Evolutionary conservation across 2,329 filamentous ascomycete species (phyloP).

Genomic region (Aspergillus bombycis): DNA sequence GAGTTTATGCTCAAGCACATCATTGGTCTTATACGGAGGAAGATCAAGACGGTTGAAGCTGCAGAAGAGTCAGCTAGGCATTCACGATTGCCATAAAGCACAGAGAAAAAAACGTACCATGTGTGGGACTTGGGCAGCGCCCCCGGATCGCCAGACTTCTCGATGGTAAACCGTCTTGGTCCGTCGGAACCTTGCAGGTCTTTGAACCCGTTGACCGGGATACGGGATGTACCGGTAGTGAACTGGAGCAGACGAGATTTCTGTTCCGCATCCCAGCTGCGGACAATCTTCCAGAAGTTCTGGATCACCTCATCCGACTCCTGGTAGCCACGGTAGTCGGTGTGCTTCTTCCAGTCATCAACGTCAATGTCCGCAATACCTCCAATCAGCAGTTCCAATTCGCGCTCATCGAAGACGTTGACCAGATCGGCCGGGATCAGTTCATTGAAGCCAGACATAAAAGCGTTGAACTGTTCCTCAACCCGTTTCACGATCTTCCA

Average conservation of each 20-base stretch:
- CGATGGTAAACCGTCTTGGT: slow-evolving; percentile 93
- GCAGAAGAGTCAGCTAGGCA: slow-evolving; percentile 4
- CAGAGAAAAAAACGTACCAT: slow-evolving; percentile 69
- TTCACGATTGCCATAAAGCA: background rate
- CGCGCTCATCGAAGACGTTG: slow-evolving; percentile 97
- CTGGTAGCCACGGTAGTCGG: slow-evolving; percentile 97
- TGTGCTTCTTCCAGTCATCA: slow-evolving; percentile 99
- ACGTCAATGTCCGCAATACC: slow-evolving; percentile 99
- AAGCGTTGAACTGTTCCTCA: slow-evolving; percentile 96
- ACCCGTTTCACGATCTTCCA: slow-evolving; percentile 99
- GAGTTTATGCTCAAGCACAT: slow-evolving; percentile 83
- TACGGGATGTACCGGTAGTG: slow-evolving; percentile 94
- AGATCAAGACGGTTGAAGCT: slow-evolving; percentile 98
- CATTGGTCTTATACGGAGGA: slow-evolving; percentile 87
- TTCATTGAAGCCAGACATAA: slow-evolving; percentile 96
- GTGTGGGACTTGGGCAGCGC: slow-evolving; percentile 97
- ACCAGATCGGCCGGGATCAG: slow-evolving; percentile 94
- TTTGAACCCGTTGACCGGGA: slow-evolving; percentile 99
- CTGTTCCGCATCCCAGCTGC: slow-evolving; percentile 96
- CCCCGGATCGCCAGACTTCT: slow-evolving; percentile 88
- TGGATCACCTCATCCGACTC: slow-evolving; percentile 96
- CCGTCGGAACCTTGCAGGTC: slow-evolving; percentile 97
- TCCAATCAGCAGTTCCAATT: slow-evolving; percentile 92
- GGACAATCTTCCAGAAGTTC: slow-evolving; percentile 96
- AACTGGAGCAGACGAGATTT: slow-evolving; percentile 96